These are phyloP conservation scores for Lasiodiplodia hormozganensis DNA, from an alignment of 2,329 filamentous ascomycete genomes.

Conservation along the genomic window DNA sequence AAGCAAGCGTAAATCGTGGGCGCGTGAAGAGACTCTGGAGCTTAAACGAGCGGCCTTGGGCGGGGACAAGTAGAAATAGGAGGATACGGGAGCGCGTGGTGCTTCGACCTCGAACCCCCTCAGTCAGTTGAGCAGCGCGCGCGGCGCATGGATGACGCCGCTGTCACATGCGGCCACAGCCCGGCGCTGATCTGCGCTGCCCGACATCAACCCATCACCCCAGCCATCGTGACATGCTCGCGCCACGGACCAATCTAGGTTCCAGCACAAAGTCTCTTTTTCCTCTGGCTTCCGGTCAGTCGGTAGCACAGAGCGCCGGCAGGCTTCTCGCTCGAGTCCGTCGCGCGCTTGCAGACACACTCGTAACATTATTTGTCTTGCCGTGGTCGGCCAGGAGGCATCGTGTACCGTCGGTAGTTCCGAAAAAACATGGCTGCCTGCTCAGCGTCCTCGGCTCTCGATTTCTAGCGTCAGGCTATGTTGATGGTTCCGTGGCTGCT, in stretches of 20 bases:
- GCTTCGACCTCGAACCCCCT: constrained; percentile 18
- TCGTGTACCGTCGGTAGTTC: background rate
- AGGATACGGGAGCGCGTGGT: constrained; percentile 20
- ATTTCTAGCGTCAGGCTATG: background rate
- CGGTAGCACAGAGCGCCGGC: background rate
- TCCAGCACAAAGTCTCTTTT: background rate
- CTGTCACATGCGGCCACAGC: constrained; percentile 19
- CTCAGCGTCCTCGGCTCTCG: background rate
- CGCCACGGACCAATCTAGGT: background rate
- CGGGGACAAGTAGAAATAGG: constrained; percentile 20
- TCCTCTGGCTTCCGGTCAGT: background rate
- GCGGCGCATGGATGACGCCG: constrained; percentile 15
- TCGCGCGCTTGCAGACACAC: background rate
- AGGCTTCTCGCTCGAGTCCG: background rate
- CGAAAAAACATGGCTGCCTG: background rate
- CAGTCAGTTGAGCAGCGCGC: background rate
- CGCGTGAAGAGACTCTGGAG: background rate
- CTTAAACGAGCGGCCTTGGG: constrained; percentile 4
- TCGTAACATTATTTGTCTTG: constrained; percentile 5
- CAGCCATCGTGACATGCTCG: constrained; percentile 5
- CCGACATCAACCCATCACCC: constrained; percentile 14
- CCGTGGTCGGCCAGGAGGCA: background rate
- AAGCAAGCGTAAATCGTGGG: background rate
- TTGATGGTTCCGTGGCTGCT: background rate
- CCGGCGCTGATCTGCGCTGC: constrained; percentile 17